phyloP scores from a whole-genome alignment of 2,329 filamentous ascomycete genomes.

The Pseudogymnoascus sp. region DNA sequence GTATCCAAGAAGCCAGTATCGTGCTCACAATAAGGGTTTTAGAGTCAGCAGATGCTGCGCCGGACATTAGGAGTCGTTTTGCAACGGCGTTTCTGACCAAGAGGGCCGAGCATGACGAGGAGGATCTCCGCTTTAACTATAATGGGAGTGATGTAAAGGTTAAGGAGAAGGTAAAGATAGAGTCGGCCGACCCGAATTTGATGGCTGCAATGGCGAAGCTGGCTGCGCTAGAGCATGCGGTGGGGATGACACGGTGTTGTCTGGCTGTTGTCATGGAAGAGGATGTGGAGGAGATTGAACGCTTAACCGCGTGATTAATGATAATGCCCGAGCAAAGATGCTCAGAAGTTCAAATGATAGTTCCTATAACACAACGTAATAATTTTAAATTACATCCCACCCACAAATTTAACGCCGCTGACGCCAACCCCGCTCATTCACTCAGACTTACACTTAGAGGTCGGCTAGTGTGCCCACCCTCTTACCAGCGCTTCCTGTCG shows the following conservation, averaged over 20 bases:
- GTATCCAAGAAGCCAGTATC: conserved; percentile 60
- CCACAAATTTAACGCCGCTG: not conserved
- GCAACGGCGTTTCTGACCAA: conserved; percentile 60
- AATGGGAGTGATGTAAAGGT: conserved; percentile 66
- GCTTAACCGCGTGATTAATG: conserved; percentile 4
- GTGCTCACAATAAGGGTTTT: conserved; percentile 62
- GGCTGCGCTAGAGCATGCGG: conserved; percentile 63
- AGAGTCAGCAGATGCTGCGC: conserved; percentile 54
- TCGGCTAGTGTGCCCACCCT: not conserved
- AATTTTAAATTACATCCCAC: not conserved
- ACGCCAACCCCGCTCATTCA: not conserved
- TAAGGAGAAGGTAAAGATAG: conserved; percentile 79
- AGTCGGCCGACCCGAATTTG: conserved; percentile 72
- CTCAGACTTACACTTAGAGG: not conserved
- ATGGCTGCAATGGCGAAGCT: conserved; percentile 79
- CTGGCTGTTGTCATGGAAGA: conserved; percentile 71
- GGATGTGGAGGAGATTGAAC: conserved; percentile 26
- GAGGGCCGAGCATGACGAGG: conserved; percentile 68
- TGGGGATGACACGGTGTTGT: conserved; percentile 61
- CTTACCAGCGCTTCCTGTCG: not conserved
- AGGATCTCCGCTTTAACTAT: conserved; percentile 64
- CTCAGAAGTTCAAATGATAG: conserved; percentile 3
- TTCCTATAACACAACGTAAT: not conserved
- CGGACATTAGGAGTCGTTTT: conserved; percentile 56
- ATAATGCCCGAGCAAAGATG: not conserved